Evolutionary conservation across 305 asterid species (phyloP), one percentile per base, ranked within the genome.

Genomic region (Rubia peregrina): DNA sequence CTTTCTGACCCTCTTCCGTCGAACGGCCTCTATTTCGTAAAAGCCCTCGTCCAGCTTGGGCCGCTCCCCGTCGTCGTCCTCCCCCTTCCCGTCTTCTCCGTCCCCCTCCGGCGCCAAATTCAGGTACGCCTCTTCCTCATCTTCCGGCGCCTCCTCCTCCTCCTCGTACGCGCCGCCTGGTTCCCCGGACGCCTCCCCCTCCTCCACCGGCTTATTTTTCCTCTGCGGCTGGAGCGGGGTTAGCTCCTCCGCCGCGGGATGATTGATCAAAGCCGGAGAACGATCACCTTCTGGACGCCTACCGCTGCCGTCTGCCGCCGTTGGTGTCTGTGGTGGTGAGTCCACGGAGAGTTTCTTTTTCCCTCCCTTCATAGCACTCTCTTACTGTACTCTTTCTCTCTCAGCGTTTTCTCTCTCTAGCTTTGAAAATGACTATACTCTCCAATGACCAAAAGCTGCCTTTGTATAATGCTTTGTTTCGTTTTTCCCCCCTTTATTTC

Each of bases 41-140:
- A 73, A 92, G 5, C 98, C 98, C 69, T 89, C 96, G 36, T 95
- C 98, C 12, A 92, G 96, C 82, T 83, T 90, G 42, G 86, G 73
- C 79, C 84, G 81, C 59, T 80, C 86, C 9, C 71, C 85, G 55
- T 84, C 84, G 2, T 33, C 81, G 13, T 49, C 85, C 55, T 71
- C n/a, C n/a, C n/a, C n/a, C n/a, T n/a, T n/a, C n/a, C n/a, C n/a
- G n/a, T n/a, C n/a, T n/a, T n/a, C n/a, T n/a, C n/a, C n/a, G n/a
- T n/a, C n/a, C n/a, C n/a, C 59, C n/a, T n/a, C n/a, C n/a, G n/a
- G n/a, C n/a, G n/a, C n/a, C n/a, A n/a, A n/a, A n/a, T n/a, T n/a
- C n/a, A n/a, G n/a, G n/a, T n/a, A n/a, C n/a, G n/a, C n/a, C n/a
- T n/a, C n/a, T n/a, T 69, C 82, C 16, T 75, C 86, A n/a, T n/a